Conservation (phyloP, 306 rosid species). For the peach (Prunus persica) region DNA sequence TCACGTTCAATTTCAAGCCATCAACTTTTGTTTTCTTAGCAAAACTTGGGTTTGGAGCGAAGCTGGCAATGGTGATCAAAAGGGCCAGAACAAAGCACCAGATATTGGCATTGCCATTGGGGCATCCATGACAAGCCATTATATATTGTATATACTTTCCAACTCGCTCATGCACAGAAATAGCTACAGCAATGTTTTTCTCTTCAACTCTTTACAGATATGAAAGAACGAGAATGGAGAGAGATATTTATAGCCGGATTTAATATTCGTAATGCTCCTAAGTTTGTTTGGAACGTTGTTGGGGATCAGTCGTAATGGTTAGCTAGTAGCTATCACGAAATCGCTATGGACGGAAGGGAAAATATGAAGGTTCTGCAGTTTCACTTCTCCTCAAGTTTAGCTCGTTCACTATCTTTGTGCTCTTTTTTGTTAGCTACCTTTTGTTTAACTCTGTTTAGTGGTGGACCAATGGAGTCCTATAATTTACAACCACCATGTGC, state of each 20-base stretch:
- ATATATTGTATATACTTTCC: too few relatives aligned
- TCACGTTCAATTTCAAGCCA: conserved; percentile 24
- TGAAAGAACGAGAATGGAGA: background rate
- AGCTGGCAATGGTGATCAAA: background rate
- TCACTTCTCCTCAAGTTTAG: background rate
- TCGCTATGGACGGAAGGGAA: too few relatives aligned
- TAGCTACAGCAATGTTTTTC: too few relatives aligned
- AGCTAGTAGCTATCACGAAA: background rate
- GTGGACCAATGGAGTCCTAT: background rate
- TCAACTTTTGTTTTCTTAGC: background rate
- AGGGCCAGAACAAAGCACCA: background rate
- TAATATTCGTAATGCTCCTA: background rate
- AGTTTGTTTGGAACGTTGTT: background rate
- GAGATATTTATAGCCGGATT: background rate
- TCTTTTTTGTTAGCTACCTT: background rate
- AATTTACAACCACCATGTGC: background rate
- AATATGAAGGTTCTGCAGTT: conserved; percentile 1
- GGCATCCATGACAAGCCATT: too few relatives aligned
- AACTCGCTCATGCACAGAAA: too few relatives aligned
- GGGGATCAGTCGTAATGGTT: background rate
- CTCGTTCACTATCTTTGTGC: background rate
- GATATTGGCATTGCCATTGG: background rate
- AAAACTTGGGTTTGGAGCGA: background rate
- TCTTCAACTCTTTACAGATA: too few relatives aligned
- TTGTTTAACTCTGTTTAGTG: background rate